A percentile compares a stretch with the other conserved stretches of the same genome.
Conservation (phyloP, 805 yeast genomes). For the Starmerella floris region DNA sequence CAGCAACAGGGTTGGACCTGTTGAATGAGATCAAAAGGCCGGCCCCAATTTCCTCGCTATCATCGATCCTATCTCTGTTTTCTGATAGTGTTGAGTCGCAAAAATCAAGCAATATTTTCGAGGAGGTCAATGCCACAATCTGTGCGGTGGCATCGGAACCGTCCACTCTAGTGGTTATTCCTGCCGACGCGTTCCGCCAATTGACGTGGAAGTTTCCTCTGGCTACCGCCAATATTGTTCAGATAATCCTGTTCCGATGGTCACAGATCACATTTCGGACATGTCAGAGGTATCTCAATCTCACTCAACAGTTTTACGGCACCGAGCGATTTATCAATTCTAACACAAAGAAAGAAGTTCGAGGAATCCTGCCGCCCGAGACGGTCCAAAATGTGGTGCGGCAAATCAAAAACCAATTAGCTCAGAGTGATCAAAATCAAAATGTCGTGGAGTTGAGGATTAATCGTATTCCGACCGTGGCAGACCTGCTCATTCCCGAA, state of each 20-base stretch:
- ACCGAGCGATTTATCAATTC: slow-evolving; percentile 56
- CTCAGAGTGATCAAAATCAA: background rate
- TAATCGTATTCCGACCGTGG: background rate
- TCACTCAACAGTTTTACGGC: slow-evolving; percentile 66
- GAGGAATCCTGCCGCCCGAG: background rate
- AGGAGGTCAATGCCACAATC: slow-evolving; percentile 27
- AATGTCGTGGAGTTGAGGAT: slow-evolving; percentile 4
- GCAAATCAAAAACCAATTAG: background rate
- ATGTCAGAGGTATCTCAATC: slow-evolving; percentile 71
- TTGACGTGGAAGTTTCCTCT: slow-evolving; percentile 66
- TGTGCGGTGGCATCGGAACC: slow-evolving; percentile 62
- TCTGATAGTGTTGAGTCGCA: slow-evolving; percentile 33
- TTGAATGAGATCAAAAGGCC: slow-evolving; percentile 73
- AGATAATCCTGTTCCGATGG: slow-evolving; percentile 74
- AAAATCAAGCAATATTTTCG: slow-evolving; percentile 14
- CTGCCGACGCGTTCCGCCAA: slow-evolving; percentile 64
- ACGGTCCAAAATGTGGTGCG: background rate
- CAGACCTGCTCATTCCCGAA: background rate
- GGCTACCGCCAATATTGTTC: slow-evolving; percentile 86
- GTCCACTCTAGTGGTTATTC: slow-evolving; percentile 86
- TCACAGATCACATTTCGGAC: slow-evolving; percentile 87
- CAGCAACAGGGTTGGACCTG: slow-evolving; percentile 53
- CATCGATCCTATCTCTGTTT: slow-evolving; percentile 66
- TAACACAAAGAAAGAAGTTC: background rate
- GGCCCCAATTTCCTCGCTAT: slow-evolving; percentile 69